Percentiles rank a stretch among this genome's conserved stretches.
These are phyloP conservation scores for Russula virescens DNA, from an alignment of 768 basidiomycete species.

Conservation along the genomic window DNA sequence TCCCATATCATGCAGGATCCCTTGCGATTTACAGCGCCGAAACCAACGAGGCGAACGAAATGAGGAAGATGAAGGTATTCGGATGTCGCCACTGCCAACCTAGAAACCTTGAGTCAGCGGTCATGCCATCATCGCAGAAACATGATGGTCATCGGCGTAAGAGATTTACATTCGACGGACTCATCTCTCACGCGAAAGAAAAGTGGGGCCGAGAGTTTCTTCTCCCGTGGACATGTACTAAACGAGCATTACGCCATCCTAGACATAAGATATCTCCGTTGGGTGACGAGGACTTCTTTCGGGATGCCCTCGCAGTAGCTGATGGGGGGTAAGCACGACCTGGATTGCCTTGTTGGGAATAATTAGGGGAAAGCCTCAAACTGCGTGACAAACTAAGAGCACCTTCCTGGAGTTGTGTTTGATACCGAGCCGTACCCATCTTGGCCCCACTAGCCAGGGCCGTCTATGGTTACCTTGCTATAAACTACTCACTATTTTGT, in stretches of 20 bases:
- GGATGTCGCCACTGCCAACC: constrained; percentile 22
- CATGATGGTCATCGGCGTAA: constrained; percentile 16
- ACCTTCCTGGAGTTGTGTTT: not conserved
- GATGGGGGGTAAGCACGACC: not conserved
- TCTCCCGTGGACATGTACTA: not conserved
- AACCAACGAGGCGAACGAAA: constrained; percentile 2
- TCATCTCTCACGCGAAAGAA: constrained; percentile 56
- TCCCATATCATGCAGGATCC: constrained; percentile 7
- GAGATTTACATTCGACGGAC: constrained; percentile 46
- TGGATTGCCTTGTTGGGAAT: not conserved
- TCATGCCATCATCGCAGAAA: not conserved
- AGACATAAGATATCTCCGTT: constrained; percentile 40
- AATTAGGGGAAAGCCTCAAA: not conserved
- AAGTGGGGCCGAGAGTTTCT: constrained; percentile 39
- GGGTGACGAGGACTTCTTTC: constrained; percentile 24
- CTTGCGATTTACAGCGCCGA: not conserved
- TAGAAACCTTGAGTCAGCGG: not conserved
- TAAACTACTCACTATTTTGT: no score
- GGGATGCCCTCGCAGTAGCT: not conserved
- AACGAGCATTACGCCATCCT: not conserved
- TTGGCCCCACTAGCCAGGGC: no score
- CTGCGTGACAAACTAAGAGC: not conserved
- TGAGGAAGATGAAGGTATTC: constrained; percentile 17
- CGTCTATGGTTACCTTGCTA: not conserved
- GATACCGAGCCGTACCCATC: no score